Evolutionary conservation across 2,329 filamentous ascomycete species (phyloP).

Genomic region (Fusarium anguioides): DNA sequence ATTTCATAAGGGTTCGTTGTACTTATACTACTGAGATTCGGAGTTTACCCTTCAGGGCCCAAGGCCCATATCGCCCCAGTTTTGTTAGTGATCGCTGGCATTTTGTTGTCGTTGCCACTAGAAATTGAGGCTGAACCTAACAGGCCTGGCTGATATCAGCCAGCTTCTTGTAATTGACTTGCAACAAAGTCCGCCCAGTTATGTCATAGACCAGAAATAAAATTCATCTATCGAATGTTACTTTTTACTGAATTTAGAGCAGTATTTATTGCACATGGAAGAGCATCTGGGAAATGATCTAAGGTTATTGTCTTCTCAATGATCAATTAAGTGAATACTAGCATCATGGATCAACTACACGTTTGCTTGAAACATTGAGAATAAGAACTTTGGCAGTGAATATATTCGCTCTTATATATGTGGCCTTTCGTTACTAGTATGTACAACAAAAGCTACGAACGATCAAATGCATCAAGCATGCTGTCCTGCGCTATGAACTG

Average conservation of each 20-base stretch:
- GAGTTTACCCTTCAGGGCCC: background rate
- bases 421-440: constrained; percentile 31
- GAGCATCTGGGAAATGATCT: too few relatives aligned
- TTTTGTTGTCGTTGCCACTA: background rate
- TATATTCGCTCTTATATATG: constrained; percentile 6
- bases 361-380: too few relatives aligned
- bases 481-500: background rate
- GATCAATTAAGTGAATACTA: background rate
- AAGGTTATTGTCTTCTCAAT: background rate
- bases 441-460: constrained; percentile 25
- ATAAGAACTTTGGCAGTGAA: background rate
- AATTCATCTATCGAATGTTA: background rate
- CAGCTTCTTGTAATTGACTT: constrained; percentile 6
- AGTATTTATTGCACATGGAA: too few relatives aligned
- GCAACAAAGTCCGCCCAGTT: background rate
- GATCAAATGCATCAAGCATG: background rate
- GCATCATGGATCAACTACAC: too few relatives aligned
- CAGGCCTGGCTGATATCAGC: constrained; percentile 42
- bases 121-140: constrained; percentile 4
- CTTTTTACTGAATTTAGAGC: too few relatives aligned
- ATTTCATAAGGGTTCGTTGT: background rate
- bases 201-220: background rate
- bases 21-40: constrained; percentile 29
- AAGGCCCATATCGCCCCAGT: background rate
- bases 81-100: constrained; percentile 25